Base-by-base conservation (phyloP, 192 early-diverging fungal species). In the Coemansia sp. region DNA sequence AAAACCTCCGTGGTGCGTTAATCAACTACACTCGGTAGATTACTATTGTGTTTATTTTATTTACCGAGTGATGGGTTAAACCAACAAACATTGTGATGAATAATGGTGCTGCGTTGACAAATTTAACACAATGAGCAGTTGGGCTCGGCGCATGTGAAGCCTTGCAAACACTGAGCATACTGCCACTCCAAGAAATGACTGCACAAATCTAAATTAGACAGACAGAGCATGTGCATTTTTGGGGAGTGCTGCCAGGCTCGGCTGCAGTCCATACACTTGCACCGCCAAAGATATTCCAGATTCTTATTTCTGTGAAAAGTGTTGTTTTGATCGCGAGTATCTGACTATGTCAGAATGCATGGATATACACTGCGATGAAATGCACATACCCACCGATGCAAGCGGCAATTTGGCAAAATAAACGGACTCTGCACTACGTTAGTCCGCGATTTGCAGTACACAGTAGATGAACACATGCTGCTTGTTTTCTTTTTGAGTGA, bases 271-370 rank as follows among this genome's bases (percentile, higher is more conserved):
- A 8, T 9, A n/a, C 19, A 19, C n/a, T n/a, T 49, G 6, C 19
- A 8, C 7, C 6, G 48, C 5, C 4, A 49, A 49, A 17, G 19
- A 19, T 35, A 35, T 7, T 35, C 4, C 19, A 49, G 41, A 16
- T 45, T 19, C 6, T n/a, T 49, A 17, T n/a, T 45, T 12, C 12
- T 45, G 11, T 21, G 47, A 19, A 49, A 49, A 45, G 7, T 6
- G 48, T 49, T 55, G 25, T 49, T 49, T 29, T 55, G 53, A 31
- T 54, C 10, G 27, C 52, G 16, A 27, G 8, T 27, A 27, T 55
- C 53, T 35, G 53, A 29, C 29, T 35, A 55, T 55, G 53, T 31
- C 25, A 31, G 29, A 6, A 16, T 55, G 16, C 53, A 55, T 55
- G 52, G 26, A 54, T 27, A n/a, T 55, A n/a, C 41, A 45, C 6